phyloP scores from a whole-genome alignment of 352 stramenopile species.

The Phytophthora palmivora region DNA sequence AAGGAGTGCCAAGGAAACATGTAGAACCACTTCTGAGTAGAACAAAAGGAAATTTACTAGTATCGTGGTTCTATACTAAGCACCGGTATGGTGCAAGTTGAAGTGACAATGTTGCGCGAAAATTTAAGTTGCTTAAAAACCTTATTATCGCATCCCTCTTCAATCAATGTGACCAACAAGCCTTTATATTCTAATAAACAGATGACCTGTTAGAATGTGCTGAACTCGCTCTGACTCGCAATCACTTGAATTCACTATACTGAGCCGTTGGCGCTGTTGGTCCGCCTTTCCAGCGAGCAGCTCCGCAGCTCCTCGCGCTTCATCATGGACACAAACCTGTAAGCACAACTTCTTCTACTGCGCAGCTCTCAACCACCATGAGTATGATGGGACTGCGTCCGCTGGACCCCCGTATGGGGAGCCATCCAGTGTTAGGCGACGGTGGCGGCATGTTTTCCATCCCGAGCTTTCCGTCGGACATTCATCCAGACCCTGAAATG shows the following conservation, averaged over 20 bases:
- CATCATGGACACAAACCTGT: constrained; percentile 16
- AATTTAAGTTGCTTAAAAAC: constrained; percentile 2
- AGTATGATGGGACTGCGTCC: constrained; percentile 40
- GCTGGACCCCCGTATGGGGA: constrained; percentile 25
- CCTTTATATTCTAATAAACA: constrained; percentile 13
- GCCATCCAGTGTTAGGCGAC: constrained; percentile 29
- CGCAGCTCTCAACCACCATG: constrained; percentile 9
- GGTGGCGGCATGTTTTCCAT: constrained; percentile 49
- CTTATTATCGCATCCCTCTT: background rate
- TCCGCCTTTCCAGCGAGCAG: constrained; percentile 18
- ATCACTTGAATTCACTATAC: constrained; percentile 22
- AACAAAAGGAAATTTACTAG: too few species aligned
- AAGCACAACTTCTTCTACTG: constrained; percentile 12
- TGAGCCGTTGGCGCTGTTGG: constrained; percentile 46
- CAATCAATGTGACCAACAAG: background rate
- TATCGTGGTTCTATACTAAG: too few species aligned
- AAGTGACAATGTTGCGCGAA: constrained; percentile 14
- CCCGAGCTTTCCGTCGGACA: constrained; percentile 23
- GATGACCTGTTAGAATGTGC: constrained; percentile 11
- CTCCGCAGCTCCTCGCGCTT: constrained; percentile 14
- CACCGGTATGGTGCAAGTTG: too few species aligned
- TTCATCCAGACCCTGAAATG: constrained; percentile 12
- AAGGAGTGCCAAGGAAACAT: background rate
- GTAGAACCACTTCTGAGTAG: too few species aligned
- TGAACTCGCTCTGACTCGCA: constrained; percentile 19